Evolutionary conservation across 805 yeast species (phyloP), one percentile per base, ranked within the genome.

Genomic region (Helenozyma baotianmanensis): DNA sequence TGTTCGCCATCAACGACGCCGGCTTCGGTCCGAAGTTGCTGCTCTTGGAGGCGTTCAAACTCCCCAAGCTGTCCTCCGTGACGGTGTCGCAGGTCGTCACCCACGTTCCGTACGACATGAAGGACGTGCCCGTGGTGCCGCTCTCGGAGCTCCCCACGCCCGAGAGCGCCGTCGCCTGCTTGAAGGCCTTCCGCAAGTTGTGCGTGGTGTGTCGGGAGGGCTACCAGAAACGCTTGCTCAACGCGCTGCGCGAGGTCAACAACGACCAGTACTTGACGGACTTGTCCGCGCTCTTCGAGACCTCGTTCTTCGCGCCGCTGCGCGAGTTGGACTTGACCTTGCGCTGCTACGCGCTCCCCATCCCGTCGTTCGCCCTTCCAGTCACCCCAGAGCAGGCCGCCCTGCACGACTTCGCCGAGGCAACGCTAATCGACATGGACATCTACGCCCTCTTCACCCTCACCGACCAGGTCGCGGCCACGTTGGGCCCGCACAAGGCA

Each of bases 61-160:
- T 51, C 9, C 47, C 55, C 34, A 60, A 53, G 31, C 29, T 48
- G 0, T 14, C 56, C 2, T 45, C 53, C 6, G 46, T 64, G 9
- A 45, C 45, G 18, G 51, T 64, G 3, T 52, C 68, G 2, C 46
- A 55, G 14, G 40, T 47, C 1, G 54, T 57, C 2, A 48, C 57
- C 2, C 63, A 72, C 55, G 54, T 74, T 48, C 63, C 77, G 30
- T 60, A 68, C 58, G 53, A 63, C 50, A 33, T 64, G 44, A 52
- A 56, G 44, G 58, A 70, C 55, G 21, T 57, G 45, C 29, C 56
- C 2, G 54, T 60, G 3, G 45, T 39, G 7, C 59, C 69, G 1
- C 49, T 67, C 21, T 39, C 44, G 10, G 57, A 52, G 5, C 43
- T 64, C 9, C 68, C 71, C 3, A 24, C 49, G 3, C 30, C 42